A percentile compares a stretch with the other conserved stretches of the same genome.
These are phyloP conservation scores for Rubia tinctorum DNA, from an alignment of 305 asterid genomes.

Conservation along the genomic window DNA sequence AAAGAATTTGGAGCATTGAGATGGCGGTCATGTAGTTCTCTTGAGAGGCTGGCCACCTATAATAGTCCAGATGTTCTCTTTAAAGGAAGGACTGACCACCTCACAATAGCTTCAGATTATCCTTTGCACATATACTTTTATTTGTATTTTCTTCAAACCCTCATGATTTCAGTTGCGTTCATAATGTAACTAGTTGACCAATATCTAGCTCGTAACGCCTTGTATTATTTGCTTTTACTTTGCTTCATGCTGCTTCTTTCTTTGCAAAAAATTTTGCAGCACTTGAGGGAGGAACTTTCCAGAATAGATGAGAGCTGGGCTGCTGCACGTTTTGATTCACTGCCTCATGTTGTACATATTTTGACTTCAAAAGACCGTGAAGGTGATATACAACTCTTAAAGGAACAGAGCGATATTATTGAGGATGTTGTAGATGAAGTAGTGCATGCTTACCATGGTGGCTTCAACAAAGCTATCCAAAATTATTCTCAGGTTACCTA, in stretches of 20 bases:
- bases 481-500: slow-evolving; percentile 96
- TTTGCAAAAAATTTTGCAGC: slow-evolving; percentile 46
- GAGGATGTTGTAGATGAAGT: slow-evolving; percentile 99
- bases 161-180: background rate
- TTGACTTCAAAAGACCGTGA: slow-evolving; percentile 97
- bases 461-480: slow-evolving; percentile 99
- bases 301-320: slow-evolving; percentile 96
- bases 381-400: slow-evolving; percentile 69
- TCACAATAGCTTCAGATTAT: background rate
- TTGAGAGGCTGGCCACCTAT: background rate
- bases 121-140: background rate
- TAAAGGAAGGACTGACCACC: background rate
- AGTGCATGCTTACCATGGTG: slow-evolving; percentile 96
- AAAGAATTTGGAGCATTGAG: background rate
- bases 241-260: slow-evolving; percentile 7
- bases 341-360: slow-evolving; percentile 98
- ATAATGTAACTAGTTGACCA: background rate
- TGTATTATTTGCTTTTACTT: background rate
- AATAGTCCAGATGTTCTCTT: background rate
- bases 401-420: slow-evolving; percentile 92
- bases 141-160: slow-evolving; percentile 4
- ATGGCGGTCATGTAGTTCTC: background rate
- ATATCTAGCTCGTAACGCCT: background rate
- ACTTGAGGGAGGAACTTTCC: slow-evolving; percentile 79
- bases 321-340: slow-evolving; percentile 94